Evolutionary conservation across 2,329 filamentous ascomycete genomes (phyloP), one percentile per base, ranked within the genome.

Genomic region (Diaporthe sp.): DNA sequence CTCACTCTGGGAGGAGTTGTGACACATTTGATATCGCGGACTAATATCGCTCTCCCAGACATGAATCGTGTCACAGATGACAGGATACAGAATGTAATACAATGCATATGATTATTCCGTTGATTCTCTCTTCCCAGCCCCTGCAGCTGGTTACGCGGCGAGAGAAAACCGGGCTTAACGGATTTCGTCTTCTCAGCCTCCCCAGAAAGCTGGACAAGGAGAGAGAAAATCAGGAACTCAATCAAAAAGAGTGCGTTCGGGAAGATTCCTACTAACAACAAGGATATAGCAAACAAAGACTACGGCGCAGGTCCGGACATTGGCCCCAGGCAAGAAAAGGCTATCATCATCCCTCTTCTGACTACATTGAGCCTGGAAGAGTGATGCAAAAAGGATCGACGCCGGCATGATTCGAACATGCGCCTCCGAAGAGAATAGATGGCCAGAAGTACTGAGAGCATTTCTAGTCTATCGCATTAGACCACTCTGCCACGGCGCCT

Each of bases 391-490:
- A 51, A 25, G 22, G 8, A 19, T 28, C 65, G 65, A 68, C 65
- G 65, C 65, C 65, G 65, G 65, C 65, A 68, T 68, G 65, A 68
- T 68, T 68, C 65, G 65, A 68, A 68, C 65, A 68, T 68, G 65
- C 65, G 65, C 65, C 65, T 68, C 65, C 65, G 65, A 68, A 53
- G 65, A 68, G 65, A 68, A 68, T 68, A 68, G 65, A 68, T 68
- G 34, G 22, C 65, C 31, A 68, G 65, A 68, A 68, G 31, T 37
- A 39, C 65, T 28, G 6, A 3, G 10, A 37, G 46, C 22, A 68
- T 5, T 68, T 68, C 65, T 68, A 68, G 65, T 68, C 65, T 68
- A 68, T 68, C 65, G 65, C 65, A 68, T 68, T 68, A 68, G 65
- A 68, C 65, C 65, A 68, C 65, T 68, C 65, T 68, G 65, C 65